Evolutionary conservation across 1,284 basidiomycete genomes (phyloP).

Genomic region (Mycena sp.): DNA sequence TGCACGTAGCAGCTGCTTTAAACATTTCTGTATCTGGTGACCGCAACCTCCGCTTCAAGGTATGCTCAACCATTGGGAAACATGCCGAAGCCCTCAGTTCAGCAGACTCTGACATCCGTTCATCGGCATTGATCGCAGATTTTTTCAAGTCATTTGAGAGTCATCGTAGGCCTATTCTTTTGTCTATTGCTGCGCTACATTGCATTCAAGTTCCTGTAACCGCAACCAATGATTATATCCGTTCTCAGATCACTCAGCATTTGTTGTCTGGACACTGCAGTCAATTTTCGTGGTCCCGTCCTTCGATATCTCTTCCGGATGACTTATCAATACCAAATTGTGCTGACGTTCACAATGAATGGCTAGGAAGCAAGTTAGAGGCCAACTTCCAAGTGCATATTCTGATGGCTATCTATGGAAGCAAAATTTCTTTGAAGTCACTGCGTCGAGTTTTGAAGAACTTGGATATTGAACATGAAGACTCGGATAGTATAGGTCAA

Average conservation of each 20-base stretch:
- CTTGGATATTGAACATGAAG: background rate
- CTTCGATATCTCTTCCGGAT: background rate
- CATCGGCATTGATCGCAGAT: background rate
- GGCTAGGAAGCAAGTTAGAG: background rate
- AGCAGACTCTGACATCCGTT: background rate
- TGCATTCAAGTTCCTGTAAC: background rate
- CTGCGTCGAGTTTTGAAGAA: background rate
- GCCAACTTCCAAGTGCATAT: background rate
- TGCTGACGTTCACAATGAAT: background rate
- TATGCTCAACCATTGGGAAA: background rate
- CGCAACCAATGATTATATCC: background rate
- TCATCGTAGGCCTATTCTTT: background rate
- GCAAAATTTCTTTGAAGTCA: background rate
- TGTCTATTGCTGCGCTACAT: slow-evolving; percentile 4
- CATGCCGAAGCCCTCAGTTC: background rate
- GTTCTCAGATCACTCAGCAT: background rate
- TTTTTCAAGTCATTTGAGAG: background rate
- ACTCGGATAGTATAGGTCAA: background rate
- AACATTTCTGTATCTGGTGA: background rate
- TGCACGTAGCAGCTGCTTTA: background rate
- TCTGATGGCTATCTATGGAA: background rate
- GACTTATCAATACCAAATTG: background rate
- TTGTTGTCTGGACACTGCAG: background rate
- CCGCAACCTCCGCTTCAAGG: background rate
- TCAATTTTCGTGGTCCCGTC: background rate